Evolutionary conservation across 2,329 filamentous ascomycete genomes (phyloP).

Genomic region (Colletotrichum destructivum): DNA sequence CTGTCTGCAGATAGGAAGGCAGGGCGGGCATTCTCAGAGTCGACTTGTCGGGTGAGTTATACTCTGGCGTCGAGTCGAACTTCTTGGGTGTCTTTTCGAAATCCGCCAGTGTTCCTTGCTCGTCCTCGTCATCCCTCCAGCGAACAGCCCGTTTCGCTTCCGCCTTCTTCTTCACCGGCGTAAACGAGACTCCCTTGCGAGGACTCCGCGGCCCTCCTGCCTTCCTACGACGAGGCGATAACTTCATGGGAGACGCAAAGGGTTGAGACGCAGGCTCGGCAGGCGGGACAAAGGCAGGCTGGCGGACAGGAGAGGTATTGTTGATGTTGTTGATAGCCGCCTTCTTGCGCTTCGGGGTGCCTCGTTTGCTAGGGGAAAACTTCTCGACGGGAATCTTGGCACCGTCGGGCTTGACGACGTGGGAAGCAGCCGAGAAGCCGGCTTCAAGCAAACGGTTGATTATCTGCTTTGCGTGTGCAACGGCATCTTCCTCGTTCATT

Average conservation of each 20-base stretch:
- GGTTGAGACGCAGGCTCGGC: conserved; percentile 44
- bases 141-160: conserved; percentile 83
- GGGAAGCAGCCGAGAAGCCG: conserved; percentile 81
- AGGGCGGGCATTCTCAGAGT: conserved; percentile 52
- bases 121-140: conserved; percentile 90
- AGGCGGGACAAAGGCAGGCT: conserved; percentile 57
- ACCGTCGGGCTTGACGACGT: conserved; percentile 93
- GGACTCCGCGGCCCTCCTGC: conserved; percentile 57
- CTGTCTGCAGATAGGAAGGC: conserved; percentile 64
- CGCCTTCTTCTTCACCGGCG: conserved; percentile 83
- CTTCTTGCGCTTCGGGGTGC: conserved; percentile 84
- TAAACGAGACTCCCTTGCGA: conserved; percentile 84
- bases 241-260: conserved; percentile 76
- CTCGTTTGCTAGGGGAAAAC: conserved; percentile 78
- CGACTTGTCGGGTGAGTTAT: conserved; percentile 63
- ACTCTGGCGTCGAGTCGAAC: conserved; percentile 68
- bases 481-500: conserved; percentile 87
- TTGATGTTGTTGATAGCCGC: conserved; percentile 55
- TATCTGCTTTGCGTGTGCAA: conserved; percentile 82
- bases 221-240: conserved; percentile 87
- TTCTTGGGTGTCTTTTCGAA: conserved; percentile 92
- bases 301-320: conserved; percentile 61
- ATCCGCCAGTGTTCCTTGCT: conserved; percentile 88
- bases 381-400: conserved; percentile 72
- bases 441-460: conserved; percentile 84